Evolutionary conservation across 2,329 filamentous ascomycete species (phyloP).

Genomic region (Ophiostoma perfectum): DNA sequence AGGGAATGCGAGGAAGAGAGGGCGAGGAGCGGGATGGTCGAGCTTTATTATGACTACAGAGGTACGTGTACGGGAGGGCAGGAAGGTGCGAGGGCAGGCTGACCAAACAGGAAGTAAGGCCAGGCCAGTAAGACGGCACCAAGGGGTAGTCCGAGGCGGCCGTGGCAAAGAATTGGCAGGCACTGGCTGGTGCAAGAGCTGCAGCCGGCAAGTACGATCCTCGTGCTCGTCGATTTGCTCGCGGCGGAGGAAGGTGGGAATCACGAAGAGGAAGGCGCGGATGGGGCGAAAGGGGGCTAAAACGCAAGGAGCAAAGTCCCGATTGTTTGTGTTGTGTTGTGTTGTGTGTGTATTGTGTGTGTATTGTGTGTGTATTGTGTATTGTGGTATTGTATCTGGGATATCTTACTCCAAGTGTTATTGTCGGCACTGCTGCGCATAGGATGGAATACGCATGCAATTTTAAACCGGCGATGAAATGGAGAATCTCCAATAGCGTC

Average conservation of each 20-base stretch:
- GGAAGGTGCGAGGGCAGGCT: conserved; percentile 8
- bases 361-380: neutral
- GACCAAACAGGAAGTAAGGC: conserved; percentile 13
- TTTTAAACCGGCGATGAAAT: conserved; percentile 4
- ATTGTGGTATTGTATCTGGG: neutral
- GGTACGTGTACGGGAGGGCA: neutral
- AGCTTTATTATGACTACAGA: conserved; percentile 12
- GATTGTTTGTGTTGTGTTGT: neutral
- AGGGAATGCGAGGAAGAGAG: neutral
- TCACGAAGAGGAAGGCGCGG: conserved; percentile 12
- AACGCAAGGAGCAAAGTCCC: neutral
- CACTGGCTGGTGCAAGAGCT: neutral
- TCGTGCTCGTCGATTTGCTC: conserved; percentile 2
- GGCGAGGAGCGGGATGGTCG: conserved; percentile 14
- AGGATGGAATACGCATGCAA: conserved; percentile 6
- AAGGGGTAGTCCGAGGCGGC: conserved; percentile 16
- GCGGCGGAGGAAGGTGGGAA: conserved; percentile 14
- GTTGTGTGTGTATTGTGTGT: too few species aligned
- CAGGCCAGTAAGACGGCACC: conserved; percentile 8
- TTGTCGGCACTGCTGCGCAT: neutral
- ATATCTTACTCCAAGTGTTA: too few species aligned
- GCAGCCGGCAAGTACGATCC: conserved; percentile 18
- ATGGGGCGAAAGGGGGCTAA: conserved; percentile 14
- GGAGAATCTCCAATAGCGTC: neutral
- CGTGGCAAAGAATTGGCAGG: conserved; percentile 4